Conservation (phyloP, 2,329 filamentous ascomycete species). For the Byssochlamys sp. region DNA sequence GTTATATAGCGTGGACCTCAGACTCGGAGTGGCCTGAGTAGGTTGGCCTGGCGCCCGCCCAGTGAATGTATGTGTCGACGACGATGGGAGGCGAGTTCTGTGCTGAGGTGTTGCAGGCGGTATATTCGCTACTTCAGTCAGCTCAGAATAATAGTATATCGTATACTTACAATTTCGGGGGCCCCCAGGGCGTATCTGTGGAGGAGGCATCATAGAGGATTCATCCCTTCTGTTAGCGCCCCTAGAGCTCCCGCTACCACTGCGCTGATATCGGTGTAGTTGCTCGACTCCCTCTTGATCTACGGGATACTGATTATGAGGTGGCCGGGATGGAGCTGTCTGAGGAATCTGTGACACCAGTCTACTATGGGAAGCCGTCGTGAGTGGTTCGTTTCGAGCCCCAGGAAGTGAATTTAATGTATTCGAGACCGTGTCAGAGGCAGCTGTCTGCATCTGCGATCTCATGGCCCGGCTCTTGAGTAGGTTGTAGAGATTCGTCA, state of each 20-base stretch:
- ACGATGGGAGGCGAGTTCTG: conserved; percentile 7
- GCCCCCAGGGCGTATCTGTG: conserved; percentile 11
- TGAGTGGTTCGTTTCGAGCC: conserved; percentile 10
- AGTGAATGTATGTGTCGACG: conserved; percentile 1
- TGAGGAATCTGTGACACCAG: conserved; percentile 14
- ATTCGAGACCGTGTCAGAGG: conserved; percentile 43
- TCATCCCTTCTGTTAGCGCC: conserved; percentile 14
- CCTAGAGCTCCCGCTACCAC: conserved; percentile 30
- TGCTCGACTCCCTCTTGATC: conserved; percentile 24
- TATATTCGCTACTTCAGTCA: not conserved
- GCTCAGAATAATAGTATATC: not conserved
- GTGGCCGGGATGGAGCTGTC: conserved; percentile 14
- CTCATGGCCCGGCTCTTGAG: conserved; percentile 48
- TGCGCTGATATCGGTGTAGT: conserved; percentile 31
- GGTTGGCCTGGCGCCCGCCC: not conserved
- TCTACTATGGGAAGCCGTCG: conserved; percentile 8
- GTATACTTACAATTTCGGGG: conserved; percentile 15
- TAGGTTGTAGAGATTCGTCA: conserved; percentile 52
- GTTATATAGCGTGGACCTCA: not conserved
- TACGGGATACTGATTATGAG: conserved; percentile 11
- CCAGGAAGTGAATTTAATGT: conserved; percentile 30
- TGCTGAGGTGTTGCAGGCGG: conserved; percentile 6
- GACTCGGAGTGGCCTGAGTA: not conserved
- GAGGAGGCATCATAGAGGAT: conserved; percentile 22
- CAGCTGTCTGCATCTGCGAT: conserved; percentile 46